Evolutionary conservation across 768 basidiomycete species (phyloP), one percentile per base, ranked within the genome.

Genomic region (Boletus rex-veris): DNA sequence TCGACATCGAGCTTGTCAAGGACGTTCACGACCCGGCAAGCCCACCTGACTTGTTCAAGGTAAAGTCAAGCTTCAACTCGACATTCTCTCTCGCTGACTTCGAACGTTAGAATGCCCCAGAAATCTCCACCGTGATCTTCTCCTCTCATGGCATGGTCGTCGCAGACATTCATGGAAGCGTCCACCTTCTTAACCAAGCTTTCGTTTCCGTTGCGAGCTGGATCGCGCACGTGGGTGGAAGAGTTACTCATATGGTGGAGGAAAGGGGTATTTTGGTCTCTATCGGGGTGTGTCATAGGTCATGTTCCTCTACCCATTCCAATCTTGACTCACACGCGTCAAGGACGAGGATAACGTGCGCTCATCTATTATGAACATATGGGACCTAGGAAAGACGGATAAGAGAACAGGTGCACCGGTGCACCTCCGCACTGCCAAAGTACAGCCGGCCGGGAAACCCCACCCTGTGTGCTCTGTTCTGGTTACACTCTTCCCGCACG

Each of bases 201-300:
- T 92, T 93, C 64, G 86, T 88, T 63, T 77, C 84, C 1, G 66
- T 76, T 9, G 76, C 75, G 35, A 86, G 86, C 55, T 95, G 92
- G 92, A 67, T 90, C 45, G 92, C 90, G 6, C 89, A 93, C 69
- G 75, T 80, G 12, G 80, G 77, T 10, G 92, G 92, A 37, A 75
- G 91, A 35, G 90, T 93, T 16, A 92, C 89, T 9, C 92, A 94
- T 64, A 86, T 97, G 84, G 78, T 80, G 0, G 94, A 96, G 71
- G 79, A 81, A 45, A 83, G 83, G 59, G 90, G 88, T 0, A 75
- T 94, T 38, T 75, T 98, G 28, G 76, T 98, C n/a, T 92, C 92
- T 4, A 77, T 98, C 21, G 96, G 95, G 30, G 93, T 94, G 64
- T 47, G 89, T 78, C 21, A 21, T 21, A 21, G 19, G 38, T 35